phyloP scores from a whole-genome alignment of 2,329 filamentous ascomycete species.

The Diplocarpon rosae region DNA sequence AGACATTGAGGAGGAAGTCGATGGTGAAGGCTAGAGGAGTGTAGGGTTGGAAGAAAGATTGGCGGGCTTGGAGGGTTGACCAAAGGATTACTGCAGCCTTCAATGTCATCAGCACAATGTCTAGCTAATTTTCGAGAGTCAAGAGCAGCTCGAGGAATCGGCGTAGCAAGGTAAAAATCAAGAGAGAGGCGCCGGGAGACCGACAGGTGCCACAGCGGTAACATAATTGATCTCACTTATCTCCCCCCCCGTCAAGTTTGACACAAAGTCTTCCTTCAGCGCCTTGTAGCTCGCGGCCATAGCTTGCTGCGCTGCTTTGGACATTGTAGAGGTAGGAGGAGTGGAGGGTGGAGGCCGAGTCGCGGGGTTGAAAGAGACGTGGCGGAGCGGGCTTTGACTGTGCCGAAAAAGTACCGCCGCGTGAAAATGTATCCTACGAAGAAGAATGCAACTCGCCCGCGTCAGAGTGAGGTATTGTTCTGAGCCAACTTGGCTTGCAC shows the following conservation, averaged over 20 bases:
- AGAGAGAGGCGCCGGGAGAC: slow-evolving; percentile 24
- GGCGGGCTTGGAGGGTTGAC: slow-evolving; percentile 76
- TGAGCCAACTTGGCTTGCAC: too few relatives aligned
- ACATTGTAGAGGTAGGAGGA: slow-evolving; percentile 13
- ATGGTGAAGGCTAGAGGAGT: slow-evolving; percentile 54
- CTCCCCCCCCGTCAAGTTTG: slow-evolving; percentile 72
- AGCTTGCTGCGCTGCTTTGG: slow-evolving; percentile 26
- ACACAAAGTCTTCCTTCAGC: slow-evolving; percentile 91
- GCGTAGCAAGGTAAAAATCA: neutral
- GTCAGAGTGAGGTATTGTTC: too few relatives aligned
- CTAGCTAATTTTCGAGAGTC: neutral
- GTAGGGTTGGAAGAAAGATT: slow-evolving; percentile 74
- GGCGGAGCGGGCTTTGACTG: too few relatives aligned
- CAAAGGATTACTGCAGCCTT: slow-evolving; percentile 77
- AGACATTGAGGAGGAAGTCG: slow-evolving; percentile 83
- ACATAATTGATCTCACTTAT: slow-evolving; percentile 81
- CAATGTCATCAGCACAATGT: slow-evolving; percentile 7
- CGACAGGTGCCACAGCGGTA: slow-evolving; percentile 74
- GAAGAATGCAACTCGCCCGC: too few relatives aligned
- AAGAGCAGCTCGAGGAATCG: neutral
- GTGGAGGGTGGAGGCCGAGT: slow-evolving; percentile 1
- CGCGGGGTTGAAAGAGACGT: neutral
- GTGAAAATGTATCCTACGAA: too few relatives aligned
- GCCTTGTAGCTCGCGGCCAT: slow-evolving; percentile 63
- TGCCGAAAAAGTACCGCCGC: too few relatives aligned